Base-by-base conservation (phyloP, 495 filamentous ascomycete genomes). In the Lasiosphaeris hirsuta region DNA sequence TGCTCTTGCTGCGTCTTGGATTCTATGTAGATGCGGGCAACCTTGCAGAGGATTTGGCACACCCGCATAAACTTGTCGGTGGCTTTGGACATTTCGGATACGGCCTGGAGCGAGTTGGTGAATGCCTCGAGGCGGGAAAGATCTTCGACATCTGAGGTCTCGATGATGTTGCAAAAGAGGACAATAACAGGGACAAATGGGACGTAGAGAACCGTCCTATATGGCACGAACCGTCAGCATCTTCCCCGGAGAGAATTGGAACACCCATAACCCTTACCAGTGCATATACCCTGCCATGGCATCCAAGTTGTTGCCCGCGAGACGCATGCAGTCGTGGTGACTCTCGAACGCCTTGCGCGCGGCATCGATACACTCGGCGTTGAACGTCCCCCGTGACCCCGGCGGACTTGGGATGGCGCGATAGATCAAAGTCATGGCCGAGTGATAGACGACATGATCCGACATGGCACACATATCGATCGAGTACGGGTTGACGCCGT, bases 101-200 rank as follows among this genome's bases (percentile, higher is more conserved):
- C 72, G 0, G 80, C 74, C 48, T 76, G 71, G 5, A 89, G 77
- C 19, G 83, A 85, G 7, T 69, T 65, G 44, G 84, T 77, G 59
- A 89, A 89, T 7, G 77, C 75, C 35, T 76, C 74, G 1, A 89
- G 76, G 0, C 73, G 74, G 17, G 63, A 43, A 4, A 86, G 73
- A 55, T 88, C 85, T 13, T 68, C 64, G 18, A 63, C 44, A 52
- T 72, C 61, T 0, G 71, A 75, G 0, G 75, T 78, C 63, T 82
- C 78, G 56, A 89, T 81, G 4, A 83, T 76, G 57, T 88, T 79
- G 73, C 86, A 87, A 74, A 89, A 88, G 4, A 89, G 73, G 2
- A 88, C 82, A 47, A 87, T 85, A 64, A 87, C 84, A 0, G 86
- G 86, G 38, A 84, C 80, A 63, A 89, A 88, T 3, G 86, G 86